Evolutionary conservation across 1,284 basidiomycete species (phyloP).

Genomic region (Coniferiporia weirii): DNA sequence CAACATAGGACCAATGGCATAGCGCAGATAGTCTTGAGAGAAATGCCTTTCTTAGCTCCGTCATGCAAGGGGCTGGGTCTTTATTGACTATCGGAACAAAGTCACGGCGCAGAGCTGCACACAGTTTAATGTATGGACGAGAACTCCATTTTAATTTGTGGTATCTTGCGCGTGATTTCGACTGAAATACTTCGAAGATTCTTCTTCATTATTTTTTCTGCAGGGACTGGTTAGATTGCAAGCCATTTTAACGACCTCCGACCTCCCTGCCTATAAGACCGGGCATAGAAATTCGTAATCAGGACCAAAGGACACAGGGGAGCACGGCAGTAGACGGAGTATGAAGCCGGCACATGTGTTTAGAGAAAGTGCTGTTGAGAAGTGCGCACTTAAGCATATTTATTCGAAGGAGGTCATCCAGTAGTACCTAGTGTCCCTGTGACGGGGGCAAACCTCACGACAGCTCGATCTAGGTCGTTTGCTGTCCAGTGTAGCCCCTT

Average conservation of each 20-base stretch:
- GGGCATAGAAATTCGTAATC: too few species aligned
- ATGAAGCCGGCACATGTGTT: not conserved
- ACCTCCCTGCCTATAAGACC: too few species aligned
- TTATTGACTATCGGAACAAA: too few species aligned
- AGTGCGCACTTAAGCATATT: not conserved
- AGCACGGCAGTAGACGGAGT: not conserved
- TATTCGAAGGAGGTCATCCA: not conserved
- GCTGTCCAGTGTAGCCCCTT: not conserved
- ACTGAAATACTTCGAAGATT: too few species aligned
- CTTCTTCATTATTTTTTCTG: too few species aligned
- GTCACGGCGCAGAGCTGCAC: too few species aligned
- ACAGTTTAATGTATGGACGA: too few species aligned
- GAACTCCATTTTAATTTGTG: too few species aligned
- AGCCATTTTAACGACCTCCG: too few species aligned
- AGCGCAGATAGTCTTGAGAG: not conserved
- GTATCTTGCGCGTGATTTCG: too few species aligned
- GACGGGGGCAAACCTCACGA: not conserved
- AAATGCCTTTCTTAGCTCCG: not conserved
- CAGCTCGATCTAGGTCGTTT: not conserved
- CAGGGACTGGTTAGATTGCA: too few species aligned
- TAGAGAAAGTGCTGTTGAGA: not conserved
- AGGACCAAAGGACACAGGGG: not conserved
- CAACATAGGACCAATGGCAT: not conserved
- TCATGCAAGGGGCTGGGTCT: too few species aligned
- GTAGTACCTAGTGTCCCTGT: not conserved